Evolutionary conservation across 1,284 basidiomycete species (phyloP), one percentile per base, ranked within the genome.

Genomic region (Cryptococcus depauperatus): DNA sequence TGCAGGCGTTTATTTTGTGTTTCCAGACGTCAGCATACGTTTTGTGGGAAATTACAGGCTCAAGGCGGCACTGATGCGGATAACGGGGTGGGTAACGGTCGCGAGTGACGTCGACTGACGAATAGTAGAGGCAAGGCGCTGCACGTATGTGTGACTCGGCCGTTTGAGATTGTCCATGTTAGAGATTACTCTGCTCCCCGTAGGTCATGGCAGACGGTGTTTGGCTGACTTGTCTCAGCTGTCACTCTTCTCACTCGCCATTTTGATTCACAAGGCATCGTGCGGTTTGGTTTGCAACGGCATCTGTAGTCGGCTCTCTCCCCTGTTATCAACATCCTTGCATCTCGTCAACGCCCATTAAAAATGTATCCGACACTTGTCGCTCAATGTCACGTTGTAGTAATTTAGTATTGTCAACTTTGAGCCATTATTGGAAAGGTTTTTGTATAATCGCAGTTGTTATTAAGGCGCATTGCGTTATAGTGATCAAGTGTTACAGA

Each of bases 21-120:
- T 92, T 61, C 83, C 89, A 7, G 90, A 93, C 66, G 84, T 88
- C 55, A 86, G 85, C 61, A 79, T 93, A 45, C 78, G 85, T 11
- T 78, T 77, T 72, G 74, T 78, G 25, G 89, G 89, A 13, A 77
- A 75, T 13, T 93, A 83, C 70, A 77, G 81, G 55, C 74, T 93
- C 37, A 78, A 80, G 41, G 77, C 91, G 43, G 80, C 77, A 14
- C 74, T 92, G 37, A 75, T 87, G 67, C 76, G 79, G 61, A 76
- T 91, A 54, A 82, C 83, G 55, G 80, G 80, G 89, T 83, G 69
- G 75, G 83, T 77, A 5, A 10, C 10, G 29, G 29, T 10, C 29
- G 10, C 37, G 18, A 22, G 33, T 19, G 41, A 33, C 14, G 14
- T 14, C 28, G 13, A 16, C 21, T 18, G 10, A 26, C n/a, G 23